phyloP scores from a whole-genome alignment of 2,329 filamentous ascomycete genomes.

The Trichoderma oligosporum region DNA sequence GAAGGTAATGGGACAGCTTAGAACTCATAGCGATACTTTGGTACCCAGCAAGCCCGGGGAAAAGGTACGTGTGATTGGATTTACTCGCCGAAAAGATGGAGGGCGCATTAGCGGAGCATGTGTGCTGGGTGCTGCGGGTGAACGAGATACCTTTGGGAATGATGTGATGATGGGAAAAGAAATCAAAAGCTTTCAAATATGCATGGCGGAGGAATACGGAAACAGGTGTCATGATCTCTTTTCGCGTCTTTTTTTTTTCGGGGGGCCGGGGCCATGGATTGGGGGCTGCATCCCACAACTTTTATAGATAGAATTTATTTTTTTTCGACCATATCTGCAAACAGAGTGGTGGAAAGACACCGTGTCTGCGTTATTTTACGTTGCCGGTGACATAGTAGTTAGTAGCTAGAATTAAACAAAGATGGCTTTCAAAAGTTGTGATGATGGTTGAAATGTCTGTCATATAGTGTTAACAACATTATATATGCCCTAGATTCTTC shows the following conservation, averaged over 20 bases:
- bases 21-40: conserved; percentile 12
- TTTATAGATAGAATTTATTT: conserved; percentile 17
- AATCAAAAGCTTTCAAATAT: neutral
- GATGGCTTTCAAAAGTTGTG: neutral
- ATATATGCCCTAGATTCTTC: too few relatives aligned
- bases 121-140: neutral
- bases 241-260: neutral
- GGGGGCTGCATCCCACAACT: conserved; percentile 1
- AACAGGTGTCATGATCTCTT: conserved; percentile 7
- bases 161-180: neutral
- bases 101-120: neutral
- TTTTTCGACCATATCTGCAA: neutral
- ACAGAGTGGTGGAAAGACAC: conserved; percentile 9
- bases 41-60: neutral
- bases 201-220: conserved; percentile 12
- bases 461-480: too few relatives aligned
- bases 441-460: too few relatives aligned
- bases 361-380: conserved; percentile 1
- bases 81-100: neutral
- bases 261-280: neutral
- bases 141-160: conserved; percentile 14
- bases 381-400: conserved; percentile 12
- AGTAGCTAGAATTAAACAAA: conserved; percentile 10
- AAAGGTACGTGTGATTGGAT: conserved; percentile 1
- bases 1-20: conserved; percentile 14